These are phyloP conservation scores for Climacium dendroides DNA, from an alignment of 225 moss, liverwort and hornwort genomes.

Conservation along the genomic window DNA sequence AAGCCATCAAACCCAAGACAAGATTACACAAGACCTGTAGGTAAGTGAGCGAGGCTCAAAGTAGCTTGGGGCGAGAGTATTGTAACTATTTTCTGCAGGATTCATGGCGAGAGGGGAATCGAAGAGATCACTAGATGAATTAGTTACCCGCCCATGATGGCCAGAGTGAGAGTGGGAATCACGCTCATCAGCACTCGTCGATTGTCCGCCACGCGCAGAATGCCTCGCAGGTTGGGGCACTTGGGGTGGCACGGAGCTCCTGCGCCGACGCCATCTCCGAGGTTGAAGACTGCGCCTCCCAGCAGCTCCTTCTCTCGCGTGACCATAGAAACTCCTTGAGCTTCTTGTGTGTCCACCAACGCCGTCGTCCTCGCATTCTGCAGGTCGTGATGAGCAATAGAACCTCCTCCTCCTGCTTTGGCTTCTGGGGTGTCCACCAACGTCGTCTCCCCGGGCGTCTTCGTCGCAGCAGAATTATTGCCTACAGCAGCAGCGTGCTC, in stretches of 20 bases:
- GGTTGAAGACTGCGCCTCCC: neutral
- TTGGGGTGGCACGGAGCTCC: neutral
- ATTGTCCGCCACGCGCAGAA: conserved; percentile 17
- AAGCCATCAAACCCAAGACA: neutral
- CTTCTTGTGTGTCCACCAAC: neutral
- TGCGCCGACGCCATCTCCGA: neutral
- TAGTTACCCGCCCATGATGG: conserved; percentile 37
- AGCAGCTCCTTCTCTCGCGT: neutral
- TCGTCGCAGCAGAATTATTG: neutral
- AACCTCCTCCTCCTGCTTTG: neutral
- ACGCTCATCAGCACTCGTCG: conserved; percentile 30
- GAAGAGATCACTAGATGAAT: neutral
- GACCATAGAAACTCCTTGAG: neutral
- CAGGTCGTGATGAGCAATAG: neutral
- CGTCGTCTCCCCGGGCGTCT: neutral
- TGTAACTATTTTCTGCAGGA: neutral
- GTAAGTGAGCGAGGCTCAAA: neutral
- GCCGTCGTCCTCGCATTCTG: neutral
- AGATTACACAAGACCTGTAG: neutral
- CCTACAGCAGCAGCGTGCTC: neutral
- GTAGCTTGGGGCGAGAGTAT: neutral
- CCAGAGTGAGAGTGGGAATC: conserved; percentile 30
- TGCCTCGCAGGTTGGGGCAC: conserved; percentile 17
- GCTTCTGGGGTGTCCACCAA: neutral
- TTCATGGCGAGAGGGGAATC: neutral